These are phyloP conservation scores for Eucalyptus pauciflora DNA, from an alignment of 345 rosid genomes.

Conservation along the genomic window DNA sequence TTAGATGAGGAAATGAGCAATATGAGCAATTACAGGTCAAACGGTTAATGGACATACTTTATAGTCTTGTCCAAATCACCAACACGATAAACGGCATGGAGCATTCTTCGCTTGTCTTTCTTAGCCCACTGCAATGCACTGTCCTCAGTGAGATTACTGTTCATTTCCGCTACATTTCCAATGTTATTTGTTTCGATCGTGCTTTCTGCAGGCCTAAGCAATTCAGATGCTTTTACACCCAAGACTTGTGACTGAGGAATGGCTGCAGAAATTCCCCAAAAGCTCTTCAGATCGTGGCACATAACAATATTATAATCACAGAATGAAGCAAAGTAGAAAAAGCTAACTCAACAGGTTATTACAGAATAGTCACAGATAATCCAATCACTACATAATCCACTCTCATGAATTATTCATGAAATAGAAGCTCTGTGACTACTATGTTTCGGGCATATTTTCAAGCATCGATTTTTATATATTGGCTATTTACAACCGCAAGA, in stretches of 20 bases:
- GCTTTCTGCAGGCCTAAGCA: slow-evolving; percentile 26
- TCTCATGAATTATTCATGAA: not conserved
- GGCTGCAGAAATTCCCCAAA: slow-evolving; percentile 20
- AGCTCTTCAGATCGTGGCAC: not conserved
- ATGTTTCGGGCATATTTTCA: not conserved
- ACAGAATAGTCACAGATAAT: not conserved
- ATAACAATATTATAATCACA: not conserved
- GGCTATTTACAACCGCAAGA: not conserved
- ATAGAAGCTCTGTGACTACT: not conserved
- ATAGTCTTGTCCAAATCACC: slow-evolving; percentile 92
- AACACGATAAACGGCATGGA: slow-evolving; percentile 96
- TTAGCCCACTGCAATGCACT: slow-evolving; percentile 47
- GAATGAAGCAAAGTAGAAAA: not conserved
- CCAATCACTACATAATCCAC: not conserved
- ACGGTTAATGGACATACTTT: slow-evolving; percentile 29
- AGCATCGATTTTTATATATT: not conserved
- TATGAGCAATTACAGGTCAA: not conserved
- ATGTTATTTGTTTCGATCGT: slow-evolving; percentile 23
- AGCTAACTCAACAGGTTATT: not conserved
- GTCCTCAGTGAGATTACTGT: slow-evolving; percentile 44
- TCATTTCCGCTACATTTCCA: slow-evolving; percentile 46
- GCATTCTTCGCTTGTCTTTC: slow-evolving; percentile 80
- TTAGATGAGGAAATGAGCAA: not conserved
- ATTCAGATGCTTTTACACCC: slow-evolving; percentile 31
- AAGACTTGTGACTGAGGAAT: slow-evolving; percentile 40